A percentile compares a stretch with the other conserved stretches of the same genome.
phyloP scores from a whole-genome alignment of 176 grass and related monocot species.

The Echinochloa phyllopogon region DNA sequence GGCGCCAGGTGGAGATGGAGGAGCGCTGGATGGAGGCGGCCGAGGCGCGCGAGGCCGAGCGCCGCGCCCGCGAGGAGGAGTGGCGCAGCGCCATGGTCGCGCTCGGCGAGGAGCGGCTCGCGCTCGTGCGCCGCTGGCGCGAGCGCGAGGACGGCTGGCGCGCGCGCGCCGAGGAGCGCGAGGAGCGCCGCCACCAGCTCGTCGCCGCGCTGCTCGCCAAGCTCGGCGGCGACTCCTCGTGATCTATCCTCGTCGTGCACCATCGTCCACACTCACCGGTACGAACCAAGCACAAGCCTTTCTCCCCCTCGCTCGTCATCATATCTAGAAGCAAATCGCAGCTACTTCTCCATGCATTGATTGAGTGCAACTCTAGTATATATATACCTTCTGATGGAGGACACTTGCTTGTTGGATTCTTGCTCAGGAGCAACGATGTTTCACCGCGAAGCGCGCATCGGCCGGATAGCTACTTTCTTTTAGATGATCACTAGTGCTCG shows the following conservation, averaged over 20 bases:
- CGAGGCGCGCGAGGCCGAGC: constrained; percentile 76
- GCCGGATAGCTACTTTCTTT: not conserved
- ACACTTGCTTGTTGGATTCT: constrained; percentile 24
- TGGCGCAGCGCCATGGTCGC: constrained; percentile 74
- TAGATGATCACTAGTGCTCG: not conserved
- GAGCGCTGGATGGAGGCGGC: constrained; percentile 78
- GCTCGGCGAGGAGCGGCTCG: constrained; percentile 76
- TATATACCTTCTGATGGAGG: constrained; percentile 27
- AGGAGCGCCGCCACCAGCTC: constrained; percentile 75
- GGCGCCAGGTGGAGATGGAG: constrained; percentile 85
- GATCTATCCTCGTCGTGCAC: not conserved
- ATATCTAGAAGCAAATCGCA: not conserved
- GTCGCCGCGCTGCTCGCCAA: constrained; percentile 67
- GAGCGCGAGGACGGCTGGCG: constrained; percentile 77
- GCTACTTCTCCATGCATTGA: not conserved
- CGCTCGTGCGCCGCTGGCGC: constrained; percentile 67
- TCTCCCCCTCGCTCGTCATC: not conserved
- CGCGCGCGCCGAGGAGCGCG: constrained; percentile 72
- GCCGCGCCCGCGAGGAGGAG: constrained; percentile 76
- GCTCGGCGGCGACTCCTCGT: constrained; percentile 54
- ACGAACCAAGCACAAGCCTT: constrained; percentile 26
- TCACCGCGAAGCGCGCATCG: not conserved
- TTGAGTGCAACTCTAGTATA: not conserved
- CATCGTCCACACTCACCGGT: constrained; percentile 22
- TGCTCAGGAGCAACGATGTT: constrained; percentile 14